These are phyloP conservation scores for Zygosaccharomyces sapae DNA, from an alignment of 1,139 yeast species.

Conservation along the genomic window DNA sequence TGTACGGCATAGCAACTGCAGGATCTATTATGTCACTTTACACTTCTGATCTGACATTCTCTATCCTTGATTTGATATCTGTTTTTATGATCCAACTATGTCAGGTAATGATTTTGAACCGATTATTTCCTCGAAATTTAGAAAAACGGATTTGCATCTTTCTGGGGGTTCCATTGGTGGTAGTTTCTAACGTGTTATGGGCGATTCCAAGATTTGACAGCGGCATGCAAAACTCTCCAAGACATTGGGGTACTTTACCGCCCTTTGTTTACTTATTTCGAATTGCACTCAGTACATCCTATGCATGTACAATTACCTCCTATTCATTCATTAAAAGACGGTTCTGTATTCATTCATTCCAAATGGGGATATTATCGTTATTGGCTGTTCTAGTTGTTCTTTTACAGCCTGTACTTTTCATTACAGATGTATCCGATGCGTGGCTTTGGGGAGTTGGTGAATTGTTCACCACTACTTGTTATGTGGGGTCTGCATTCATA, in stretches of 20 bases:
- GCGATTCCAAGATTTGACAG: conserved; percentile 47
- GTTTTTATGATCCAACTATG: conserved; percentile 61
- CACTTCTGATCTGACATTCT: conserved; percentile 48
- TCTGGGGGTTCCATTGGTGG: conserved; percentile 54
- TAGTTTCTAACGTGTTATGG: conserved; percentile 65
- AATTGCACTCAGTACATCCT: conserved; percentile 68
- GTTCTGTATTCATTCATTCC: conserved; percentile 48
- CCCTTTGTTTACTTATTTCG: conserved; percentile 76
- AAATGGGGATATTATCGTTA: conserved; percentile 51
- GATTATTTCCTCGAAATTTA: conserved; percentile 63
- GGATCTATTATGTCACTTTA: conserved; percentile 46
- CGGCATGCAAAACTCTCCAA: conserved; percentile 18
- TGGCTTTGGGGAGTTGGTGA: conserved; percentile 73
- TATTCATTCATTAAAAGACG: conserved; percentile 54
- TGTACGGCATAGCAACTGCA: conserved; percentile 53
- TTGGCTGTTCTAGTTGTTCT: conserved; percentile 56
- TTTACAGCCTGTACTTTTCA: conserved; percentile 69
- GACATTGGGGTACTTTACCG: conserved; percentile 48
- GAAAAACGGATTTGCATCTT: conserved; percentile 66
- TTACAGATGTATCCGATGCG: conserved; percentile 70
- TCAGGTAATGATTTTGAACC: conserved; percentile 72
- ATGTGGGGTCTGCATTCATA: conserved; percentile 67
- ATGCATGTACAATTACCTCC: conserved; percentile 61
- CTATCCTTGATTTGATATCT: conserved; percentile 59
- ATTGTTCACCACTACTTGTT: conserved; percentile 64